These are phyloP conservation scores for Cryomyces minteri DNA, from an alignment of 495 filamentous ascomycete genomes.

Conservation along the genomic window DNA sequence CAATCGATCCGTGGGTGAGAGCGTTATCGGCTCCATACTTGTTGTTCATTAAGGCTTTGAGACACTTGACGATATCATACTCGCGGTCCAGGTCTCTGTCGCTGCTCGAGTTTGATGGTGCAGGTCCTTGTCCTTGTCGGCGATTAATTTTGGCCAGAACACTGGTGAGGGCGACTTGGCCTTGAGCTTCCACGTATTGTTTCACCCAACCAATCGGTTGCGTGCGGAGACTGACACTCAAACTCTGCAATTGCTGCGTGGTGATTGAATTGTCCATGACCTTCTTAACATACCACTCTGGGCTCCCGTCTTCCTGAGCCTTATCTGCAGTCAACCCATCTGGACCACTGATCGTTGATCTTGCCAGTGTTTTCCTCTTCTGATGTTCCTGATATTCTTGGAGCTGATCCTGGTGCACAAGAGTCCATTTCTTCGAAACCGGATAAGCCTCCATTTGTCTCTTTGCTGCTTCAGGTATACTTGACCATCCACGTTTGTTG, in stretches of 20 bases:
- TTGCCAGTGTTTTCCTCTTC: constrained; percentile 59
- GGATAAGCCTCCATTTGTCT: constrained; percentile 93
- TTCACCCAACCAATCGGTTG: constrained; percentile 97
- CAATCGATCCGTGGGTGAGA: constrained; percentile 72
- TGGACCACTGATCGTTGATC: constrained; percentile 36
- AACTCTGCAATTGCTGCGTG: constrained; percentile 71
- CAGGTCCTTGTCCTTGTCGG: constrained; percentile 53
- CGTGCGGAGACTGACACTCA: constrained; percentile 85
- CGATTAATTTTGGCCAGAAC: constrained; percentile 85
- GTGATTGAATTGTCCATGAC: constrained; percentile 93
- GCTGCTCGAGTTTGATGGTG: constrained; percentile 31
- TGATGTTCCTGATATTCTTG: constrained; percentile 89
- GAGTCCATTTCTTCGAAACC: constrained; percentile 86
- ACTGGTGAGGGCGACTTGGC: constrained; percentile 90
- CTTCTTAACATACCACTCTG: constrained; percentile 95
- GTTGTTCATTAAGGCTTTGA: constrained; percentile 97
- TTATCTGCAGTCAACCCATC: constrained; percentile 26
- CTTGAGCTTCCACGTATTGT: constrained; percentile 92
- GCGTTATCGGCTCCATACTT: constrained; percentile 97
- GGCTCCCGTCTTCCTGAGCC: constrained; percentile 85
- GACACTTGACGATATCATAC: constrained; percentile 94
- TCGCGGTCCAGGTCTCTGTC: constrained; percentile 87
- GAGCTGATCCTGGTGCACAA: constrained; percentile 87
- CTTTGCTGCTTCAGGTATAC: constrained; percentile 85
- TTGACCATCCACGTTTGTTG: constrained; percentile 94